These are phyloP conservation scores for Dichotomocladium elegans DNA, from an alignment of 371 early-diverging fungal genomes.

Conservation along the genomic window DNA sequence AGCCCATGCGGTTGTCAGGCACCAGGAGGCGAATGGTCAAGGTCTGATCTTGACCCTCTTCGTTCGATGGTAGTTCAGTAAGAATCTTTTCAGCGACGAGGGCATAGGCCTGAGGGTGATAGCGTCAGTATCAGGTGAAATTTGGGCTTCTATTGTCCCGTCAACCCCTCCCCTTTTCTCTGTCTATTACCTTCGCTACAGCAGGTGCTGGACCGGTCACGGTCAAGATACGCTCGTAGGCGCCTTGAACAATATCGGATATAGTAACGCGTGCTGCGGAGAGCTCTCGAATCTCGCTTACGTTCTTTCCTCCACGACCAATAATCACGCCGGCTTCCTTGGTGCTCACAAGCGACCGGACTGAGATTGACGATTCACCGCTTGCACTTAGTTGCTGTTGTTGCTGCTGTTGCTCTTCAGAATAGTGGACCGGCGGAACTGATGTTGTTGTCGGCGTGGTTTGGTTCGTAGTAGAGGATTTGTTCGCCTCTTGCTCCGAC, in stretches of 20 bases:
- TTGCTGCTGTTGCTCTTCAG: background rate
- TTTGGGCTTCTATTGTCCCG: too few species aligned
- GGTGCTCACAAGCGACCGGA: slow-evolving; percentile 75
- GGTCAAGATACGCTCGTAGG: slow-evolving; percentile 71
- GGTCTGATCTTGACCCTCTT: slow-evolving; percentile 37
- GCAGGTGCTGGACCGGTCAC: slow-evolving; percentile 69
- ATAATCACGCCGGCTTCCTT: slow-evolving; percentile 85
- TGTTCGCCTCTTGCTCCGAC: background rate
- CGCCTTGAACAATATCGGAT: slow-evolving; percentile 73
- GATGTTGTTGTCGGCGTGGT: background rate
- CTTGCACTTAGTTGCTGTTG: too few species aligned
- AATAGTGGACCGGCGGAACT: background rate
- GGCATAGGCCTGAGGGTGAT: slow-evolving; percentile 54
- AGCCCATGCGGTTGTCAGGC: slow-evolving; percentile 77
- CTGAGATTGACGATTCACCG: slow-evolving; percentile 17
- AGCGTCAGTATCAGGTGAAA: too few species aligned
- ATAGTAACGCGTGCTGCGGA: slow-evolving; percentile 75
- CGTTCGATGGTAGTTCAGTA: slow-evolving; percentile 33
- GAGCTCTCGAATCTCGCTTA: slow-evolving; percentile 71
- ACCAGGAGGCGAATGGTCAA: slow-evolving; percentile 70
- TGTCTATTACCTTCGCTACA: slow-evolving; percentile 60
- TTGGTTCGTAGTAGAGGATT: background rate
- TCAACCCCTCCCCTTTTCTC: background rate
- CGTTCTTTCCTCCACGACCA: slow-evolving; percentile 79
- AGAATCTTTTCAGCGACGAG: slow-evolving; percentile 68